Conservation (phyloP, 2,329 filamentous ascomycete species). For the Cytospora schulzeri region DNA sequence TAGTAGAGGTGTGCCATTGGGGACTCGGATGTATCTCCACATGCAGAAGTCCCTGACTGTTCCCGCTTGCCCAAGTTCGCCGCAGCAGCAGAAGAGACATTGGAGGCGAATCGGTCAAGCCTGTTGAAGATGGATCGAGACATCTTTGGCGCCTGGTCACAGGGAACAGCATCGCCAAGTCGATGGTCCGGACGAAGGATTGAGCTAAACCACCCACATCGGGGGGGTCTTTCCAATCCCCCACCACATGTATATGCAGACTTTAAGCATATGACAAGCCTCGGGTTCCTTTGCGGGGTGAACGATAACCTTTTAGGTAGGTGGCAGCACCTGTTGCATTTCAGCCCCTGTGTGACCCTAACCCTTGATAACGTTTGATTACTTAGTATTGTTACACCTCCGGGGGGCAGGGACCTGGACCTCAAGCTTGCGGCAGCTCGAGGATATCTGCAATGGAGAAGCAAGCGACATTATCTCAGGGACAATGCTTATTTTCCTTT, state of each 20-base stretch:
- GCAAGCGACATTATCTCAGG: neutral
- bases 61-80: constrained; percentile 7
- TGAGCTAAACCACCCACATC: neutral
- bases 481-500: neutral
- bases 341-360: neutral
- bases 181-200: neutral
- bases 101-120: constrained; percentile 21
- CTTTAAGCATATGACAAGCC: neutral
- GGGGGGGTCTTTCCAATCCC: too few relatives aligned
- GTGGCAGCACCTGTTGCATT: neutral
- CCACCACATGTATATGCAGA: neutral
- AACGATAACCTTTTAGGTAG: neutral
- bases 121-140: constrained; percentile 18
- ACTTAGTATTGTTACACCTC: too few relatives aligned
- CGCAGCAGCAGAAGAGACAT: constrained; percentile 15
- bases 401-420: neutral
- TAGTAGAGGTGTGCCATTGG: constrained; percentile 17
- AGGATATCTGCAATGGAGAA: neutral
- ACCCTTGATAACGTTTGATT: neutral
- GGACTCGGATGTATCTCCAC: neutral
- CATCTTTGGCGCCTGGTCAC: neutral
- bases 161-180: neutral
- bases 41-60: neutral
- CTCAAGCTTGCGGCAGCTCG: neutral
- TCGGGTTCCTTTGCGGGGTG: neutral